phyloP scores from a whole-genome alignment of 148 eudicot genomes.

The Polygonum maritimum region DNA sequence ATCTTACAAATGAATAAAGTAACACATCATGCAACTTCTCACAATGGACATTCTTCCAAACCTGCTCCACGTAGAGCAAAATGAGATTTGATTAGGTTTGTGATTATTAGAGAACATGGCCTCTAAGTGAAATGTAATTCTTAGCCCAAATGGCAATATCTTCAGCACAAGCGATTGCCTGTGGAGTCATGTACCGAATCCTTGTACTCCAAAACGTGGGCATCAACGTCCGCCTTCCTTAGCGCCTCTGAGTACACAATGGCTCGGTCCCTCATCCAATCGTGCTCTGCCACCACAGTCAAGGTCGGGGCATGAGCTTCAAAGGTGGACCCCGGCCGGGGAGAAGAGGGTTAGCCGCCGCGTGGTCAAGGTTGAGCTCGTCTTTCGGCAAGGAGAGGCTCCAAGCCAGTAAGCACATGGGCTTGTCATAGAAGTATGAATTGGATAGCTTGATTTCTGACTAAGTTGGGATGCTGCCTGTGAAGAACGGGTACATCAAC shows the following conservation, averaged over 20 bases:
- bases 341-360: constrained; percentile 80
- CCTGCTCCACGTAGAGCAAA: no score
- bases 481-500: constrained; percentile 88
- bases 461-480: constrained; percentile 78
- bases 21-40: background rate
- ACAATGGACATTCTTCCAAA: no score
- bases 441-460: constrained; percentile 84
- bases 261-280: constrained; percentile 96
- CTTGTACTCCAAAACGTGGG: constrained; percentile 87
- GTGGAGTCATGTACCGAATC: constrained; percentile 94
- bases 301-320: constrained; percentile 83
- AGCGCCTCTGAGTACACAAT: constrained; percentile 85
- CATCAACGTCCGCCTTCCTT: constrained; percentile 68
- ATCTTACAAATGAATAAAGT: background rate
- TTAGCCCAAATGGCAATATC: constrained; percentile 95
- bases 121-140: constrained; percentile 77
- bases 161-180: constrained; percentile 88
- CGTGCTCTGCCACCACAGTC: constrained; percentile 80
- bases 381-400: constrained; percentile 74
- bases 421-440: constrained; percentile 85
- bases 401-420: constrained; percentile 88
- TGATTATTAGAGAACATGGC: constrained; percentile 73
- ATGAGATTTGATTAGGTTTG: no score
- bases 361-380: constrained; percentile 81
- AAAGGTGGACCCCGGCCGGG: constrained; percentile 60